phyloP scores from a whole-genome alignment of 805 yeast species.

The Candida berthetii region DNA sequence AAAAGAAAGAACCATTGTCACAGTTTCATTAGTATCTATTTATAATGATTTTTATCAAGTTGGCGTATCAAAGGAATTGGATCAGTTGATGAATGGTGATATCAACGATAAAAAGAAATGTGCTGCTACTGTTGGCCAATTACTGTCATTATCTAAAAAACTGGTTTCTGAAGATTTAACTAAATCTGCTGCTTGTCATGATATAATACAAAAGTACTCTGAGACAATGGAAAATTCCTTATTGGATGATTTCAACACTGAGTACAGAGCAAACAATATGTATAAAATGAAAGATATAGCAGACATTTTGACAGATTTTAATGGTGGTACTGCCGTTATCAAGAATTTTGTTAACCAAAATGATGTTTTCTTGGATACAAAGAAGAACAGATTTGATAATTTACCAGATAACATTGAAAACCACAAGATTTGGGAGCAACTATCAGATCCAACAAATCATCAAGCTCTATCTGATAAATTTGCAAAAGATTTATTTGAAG shows the following conservation, averaged over 20 bases:
- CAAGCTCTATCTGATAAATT: slow-evolving; percentile 43
- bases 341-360: slow-evolving; percentile 79
- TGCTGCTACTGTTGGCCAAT: slow-evolving; percentile 62
- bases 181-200: slow-evolving; percentile 28
- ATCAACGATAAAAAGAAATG: slow-evolving; percentile 54
- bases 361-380: slow-evolving; percentile 48
- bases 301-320: slow-evolving; percentile 67
- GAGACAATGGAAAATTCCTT: slow-evolving; percentile 70
- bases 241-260: slow-evolving; percentile 62
- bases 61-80: slow-evolving; percentile 46
- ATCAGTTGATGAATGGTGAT: slow-evolving; percentile 45
- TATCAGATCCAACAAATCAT: slow-evolving; percentile 54
- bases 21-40: slow-evolving; percentile 67
- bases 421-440: slow-evolving; percentile 48
- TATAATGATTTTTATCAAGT: slow-evolving; percentile 65
- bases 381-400: slow-evolving; percentile 22
- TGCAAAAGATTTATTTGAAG: slow-evolving; percentile 47
- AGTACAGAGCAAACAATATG: slow-evolving; percentile 65
- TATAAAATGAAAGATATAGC: slow-evolving; percentile 74
- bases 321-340: slow-evolving; percentile 79
- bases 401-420: slow-evolving; percentile 25
- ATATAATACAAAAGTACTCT: slow-evolving; percentile 59
- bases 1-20: slow-evolving; percentile 65
- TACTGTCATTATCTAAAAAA: slow-evolving; percentile 59
- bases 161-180: slow-evolving; percentile 50